Evolutionary conservation across 148 eudicot genomes (phyloP).

Genomic region (Diospyros kaki): DNA sequence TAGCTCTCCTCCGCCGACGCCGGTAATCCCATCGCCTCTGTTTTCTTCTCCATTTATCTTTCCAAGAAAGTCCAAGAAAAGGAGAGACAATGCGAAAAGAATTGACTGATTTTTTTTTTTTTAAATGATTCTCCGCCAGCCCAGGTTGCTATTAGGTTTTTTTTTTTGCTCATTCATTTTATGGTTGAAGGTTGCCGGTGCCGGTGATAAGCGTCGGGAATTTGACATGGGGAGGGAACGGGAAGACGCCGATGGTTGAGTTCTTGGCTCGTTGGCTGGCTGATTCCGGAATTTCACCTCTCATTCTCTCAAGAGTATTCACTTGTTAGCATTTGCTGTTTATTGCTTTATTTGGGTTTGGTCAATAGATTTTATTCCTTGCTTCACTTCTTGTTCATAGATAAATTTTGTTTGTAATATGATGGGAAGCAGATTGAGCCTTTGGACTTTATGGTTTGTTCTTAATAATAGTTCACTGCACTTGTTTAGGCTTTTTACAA

Average conservation of each 20-base stretch:
- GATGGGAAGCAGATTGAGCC: not conserved
- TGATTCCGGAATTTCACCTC: constrained; percentile 63
- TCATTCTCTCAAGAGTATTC: constrained; percentile 80
- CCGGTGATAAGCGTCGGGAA: constrained; percentile 93
- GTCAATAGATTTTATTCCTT: not conserved
- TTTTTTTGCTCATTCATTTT: not conserved
- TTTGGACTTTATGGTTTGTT: not conserved
- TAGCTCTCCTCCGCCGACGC: constrained; percentile 35
- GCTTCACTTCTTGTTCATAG: not conserved
- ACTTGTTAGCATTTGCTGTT: not conserved
- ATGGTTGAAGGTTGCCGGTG: constrained; percentile 63
- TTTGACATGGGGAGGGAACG: constrained; percentile 99
- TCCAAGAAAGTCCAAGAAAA: not conserved
- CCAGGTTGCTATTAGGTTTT: not conserved
- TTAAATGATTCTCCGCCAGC: not conserved
- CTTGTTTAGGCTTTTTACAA: not conserved
- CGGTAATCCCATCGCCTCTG: constrained; percentile 30
- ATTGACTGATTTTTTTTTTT: not conserved
- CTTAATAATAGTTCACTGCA: not conserved
- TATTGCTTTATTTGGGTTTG: constrained; percentile 2
- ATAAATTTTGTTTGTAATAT: not conserved
- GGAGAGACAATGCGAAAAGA: not conserved
- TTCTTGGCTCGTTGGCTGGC: constrained; percentile 60
- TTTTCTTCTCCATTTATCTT: not conserved
- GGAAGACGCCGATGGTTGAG: constrained; percentile 99